These are phyloP conservation scores for Wickerhamiella vanderwaltii DNA, from an alignment of 805 yeast genomes.

Conservation along the genomic window DNA sequence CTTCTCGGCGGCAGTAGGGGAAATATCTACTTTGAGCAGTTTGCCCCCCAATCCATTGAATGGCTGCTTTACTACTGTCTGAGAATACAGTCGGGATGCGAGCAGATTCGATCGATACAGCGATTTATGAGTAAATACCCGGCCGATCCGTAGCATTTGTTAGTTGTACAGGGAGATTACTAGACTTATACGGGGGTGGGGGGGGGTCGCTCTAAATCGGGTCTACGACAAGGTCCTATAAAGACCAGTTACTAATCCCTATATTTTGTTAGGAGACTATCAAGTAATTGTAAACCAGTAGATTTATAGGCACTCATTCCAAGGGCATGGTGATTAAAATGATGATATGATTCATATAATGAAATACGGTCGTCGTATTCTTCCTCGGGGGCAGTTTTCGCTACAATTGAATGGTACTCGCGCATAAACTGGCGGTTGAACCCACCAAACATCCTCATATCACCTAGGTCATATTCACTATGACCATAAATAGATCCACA, in stretches of 20 bases:
- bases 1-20: slow-evolving; percentile 29
- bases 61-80: slow-evolving; percentile 15
- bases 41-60: slow-evolving; percentile 19
- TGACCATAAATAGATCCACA: neutral
- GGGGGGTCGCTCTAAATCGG: no score
- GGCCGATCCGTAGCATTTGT: no score
- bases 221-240: no score
- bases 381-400: neutral
- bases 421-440: neutral
- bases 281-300: neutral
- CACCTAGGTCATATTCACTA: neutral
- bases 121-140: no score
- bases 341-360: neutral
- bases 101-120: no score
- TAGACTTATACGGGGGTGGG: no score
- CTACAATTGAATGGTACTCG: neutral
- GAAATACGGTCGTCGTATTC: neutral
- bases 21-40: slow-evolving; percentile 17
- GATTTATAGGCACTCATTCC: neutral
- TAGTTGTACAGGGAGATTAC: no score
- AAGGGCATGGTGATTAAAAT: neutral
- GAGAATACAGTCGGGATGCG: no score
- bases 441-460: neutral
- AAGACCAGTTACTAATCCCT: no score
- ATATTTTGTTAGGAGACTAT: neutral